phyloP scores from a whole-genome alignment of 2,329 filamentous ascomycete genomes.

The Calcarisporium arbuscula region DNA sequence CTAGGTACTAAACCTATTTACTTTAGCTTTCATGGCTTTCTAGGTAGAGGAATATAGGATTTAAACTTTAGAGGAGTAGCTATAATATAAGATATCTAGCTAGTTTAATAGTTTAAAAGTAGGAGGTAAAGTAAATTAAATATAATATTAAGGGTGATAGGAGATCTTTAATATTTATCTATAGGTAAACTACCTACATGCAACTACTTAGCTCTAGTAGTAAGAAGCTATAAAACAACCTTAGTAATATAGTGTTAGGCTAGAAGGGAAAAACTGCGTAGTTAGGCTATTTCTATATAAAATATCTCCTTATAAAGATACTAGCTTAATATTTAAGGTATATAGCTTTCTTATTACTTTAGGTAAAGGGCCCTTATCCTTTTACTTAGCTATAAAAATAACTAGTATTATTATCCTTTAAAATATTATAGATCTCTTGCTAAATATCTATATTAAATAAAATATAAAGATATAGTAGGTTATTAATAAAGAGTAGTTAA shows the following conservation, averaged over 20 bases:
- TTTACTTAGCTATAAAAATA: not conserved
- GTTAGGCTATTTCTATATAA: not conserved
- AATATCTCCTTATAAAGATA: not conserved
- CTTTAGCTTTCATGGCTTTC: conserved; percentile 1
- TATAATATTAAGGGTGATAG: not conserved
- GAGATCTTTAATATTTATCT: not conserved
- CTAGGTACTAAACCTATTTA: not conserved
- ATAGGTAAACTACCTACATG: not conserved
- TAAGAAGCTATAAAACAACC: not conserved
- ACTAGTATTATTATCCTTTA: not conserved
- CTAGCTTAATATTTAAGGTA: too few relatives aligned
- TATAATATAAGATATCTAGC: not conserved
- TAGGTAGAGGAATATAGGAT: not conserved
- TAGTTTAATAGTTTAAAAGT: not conserved
- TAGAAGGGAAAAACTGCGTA: not conserved
- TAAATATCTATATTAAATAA: not conserved
- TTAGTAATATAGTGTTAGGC: not conserved
- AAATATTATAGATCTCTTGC: not conserved
- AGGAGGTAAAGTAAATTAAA: not conserved
- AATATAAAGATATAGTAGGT: not conserved
- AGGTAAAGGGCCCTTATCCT: not conserved
- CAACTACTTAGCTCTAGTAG: not conserved
- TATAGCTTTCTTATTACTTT: too few relatives aligned
- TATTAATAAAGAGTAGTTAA: not conserved
- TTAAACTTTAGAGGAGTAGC: conserved; percentile 1